Evolutionary conservation across 78 protist species (phyloP).

Genomic region (Dictyostelium firmibasis): DNA sequence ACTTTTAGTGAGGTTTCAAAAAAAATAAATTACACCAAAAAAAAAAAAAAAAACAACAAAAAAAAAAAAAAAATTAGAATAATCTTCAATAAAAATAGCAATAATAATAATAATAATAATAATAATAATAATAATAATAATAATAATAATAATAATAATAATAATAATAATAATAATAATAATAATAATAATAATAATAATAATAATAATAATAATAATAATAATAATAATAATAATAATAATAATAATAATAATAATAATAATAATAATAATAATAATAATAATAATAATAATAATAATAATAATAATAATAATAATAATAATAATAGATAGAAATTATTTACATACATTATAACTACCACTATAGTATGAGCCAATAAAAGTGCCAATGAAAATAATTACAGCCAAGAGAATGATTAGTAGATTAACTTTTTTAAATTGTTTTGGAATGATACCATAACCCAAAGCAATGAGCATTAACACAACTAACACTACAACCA

Average conservation of each 20-base stretch:
- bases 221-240: neutral
- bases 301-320: neutral
- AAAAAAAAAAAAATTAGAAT: neutral
- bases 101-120: no score
- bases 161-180: no score
- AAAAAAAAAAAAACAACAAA: neutral
- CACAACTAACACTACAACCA: slow-evolving; percentile 7
- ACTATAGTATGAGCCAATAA: neutral
- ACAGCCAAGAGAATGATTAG: neutral
- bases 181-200: no score
- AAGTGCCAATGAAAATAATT: neutral
- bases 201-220: no score
- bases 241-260: neutral
- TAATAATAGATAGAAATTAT: neutral
- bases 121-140: no score
- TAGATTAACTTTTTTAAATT: neutral
- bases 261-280: neutral
- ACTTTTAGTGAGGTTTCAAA: no score
- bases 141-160: no score
- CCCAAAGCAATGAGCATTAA: slow-evolving; percentile 37
- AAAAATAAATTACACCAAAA: no score
- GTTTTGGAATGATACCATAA: slow-evolving; percentile 10
- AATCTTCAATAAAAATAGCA: no score
- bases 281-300: neutral
- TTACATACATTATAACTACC: slow-evolving; percentile 25